Evolutionary conservation across 306 rosid species (phyloP).

Genomic region (Cajanus cajan): DNA sequence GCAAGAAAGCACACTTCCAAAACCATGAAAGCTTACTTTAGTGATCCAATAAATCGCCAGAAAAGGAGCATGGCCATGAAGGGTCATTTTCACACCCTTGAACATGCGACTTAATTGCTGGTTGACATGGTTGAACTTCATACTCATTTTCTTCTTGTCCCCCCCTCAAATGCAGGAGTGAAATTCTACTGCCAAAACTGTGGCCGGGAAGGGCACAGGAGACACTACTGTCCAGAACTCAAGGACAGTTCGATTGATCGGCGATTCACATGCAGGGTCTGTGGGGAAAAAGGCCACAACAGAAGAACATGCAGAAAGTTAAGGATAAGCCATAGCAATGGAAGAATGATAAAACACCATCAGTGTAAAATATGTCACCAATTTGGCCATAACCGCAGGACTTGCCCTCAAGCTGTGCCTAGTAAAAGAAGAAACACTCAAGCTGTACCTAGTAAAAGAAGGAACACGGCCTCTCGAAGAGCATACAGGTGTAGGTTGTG

Average conservation of each 20-base stretch:
- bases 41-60: conserved; percentile 84
- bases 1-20: conserved; percentile 83
- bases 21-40: conserved; percentile 72
- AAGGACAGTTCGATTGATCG: conserved; percentile 42
- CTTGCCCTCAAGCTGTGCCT: conserved; percentile 45
- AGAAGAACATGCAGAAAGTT: conserved; percentile 68
- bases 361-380: conserved; percentile 55
- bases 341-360: conserved; percentile 33
- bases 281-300: conserved; percentile 88
- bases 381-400: conserved; percentile 69
- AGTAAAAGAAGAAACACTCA: conserved; percentile 21
- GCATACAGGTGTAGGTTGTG: conserved; percentile 62
- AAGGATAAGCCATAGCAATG: conserved; percentile 32
- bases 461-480: conserved; percentile 23
- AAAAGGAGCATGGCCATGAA: conserved; percentile 89
- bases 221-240: conserved; percentile 85
- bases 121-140: conserved; percentile 19
- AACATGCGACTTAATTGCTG: conserved; percentile 7
- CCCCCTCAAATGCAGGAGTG: conserved; percentile 55
- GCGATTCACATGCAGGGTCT: conserved; percentile 53
- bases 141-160: not conserved
- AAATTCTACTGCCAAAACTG: conserved; percentile 82
- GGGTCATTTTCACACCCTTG: conserved; percentile 44
- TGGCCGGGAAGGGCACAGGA: conserved; percentile 91
- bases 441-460: no score